Conservation (phyloP, 2,329 filamentous ascomycete species). For the Thielaviopsis cerberus region DNA sequence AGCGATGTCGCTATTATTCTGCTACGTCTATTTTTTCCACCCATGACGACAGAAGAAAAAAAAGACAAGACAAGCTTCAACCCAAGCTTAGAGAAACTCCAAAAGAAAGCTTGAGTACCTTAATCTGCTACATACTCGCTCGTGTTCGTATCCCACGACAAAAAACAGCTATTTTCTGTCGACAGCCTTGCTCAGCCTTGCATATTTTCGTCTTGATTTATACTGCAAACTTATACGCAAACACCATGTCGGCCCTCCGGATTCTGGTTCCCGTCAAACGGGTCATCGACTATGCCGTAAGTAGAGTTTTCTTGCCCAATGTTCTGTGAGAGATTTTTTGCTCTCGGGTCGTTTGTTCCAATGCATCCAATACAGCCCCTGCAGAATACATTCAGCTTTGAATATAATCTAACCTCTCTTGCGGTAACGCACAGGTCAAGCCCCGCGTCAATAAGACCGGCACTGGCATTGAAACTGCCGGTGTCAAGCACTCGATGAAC, state of each 20-base stretch:
- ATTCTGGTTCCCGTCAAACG: constrained; percentile 68
- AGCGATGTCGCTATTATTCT: constrained; percentile 11
- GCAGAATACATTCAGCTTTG: too few relatives aligned
- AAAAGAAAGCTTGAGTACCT: not conserved
- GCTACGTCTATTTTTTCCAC: not conserved
- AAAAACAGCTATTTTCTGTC: not conserved
- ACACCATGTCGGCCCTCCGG: constrained; percentile 42
- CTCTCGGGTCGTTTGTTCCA: too few relatives aligned
- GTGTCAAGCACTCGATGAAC: constrained; percentile 96
- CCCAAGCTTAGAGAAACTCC: too few relatives aligned
- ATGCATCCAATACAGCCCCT: too few relatives aligned
- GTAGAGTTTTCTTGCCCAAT: constrained; percentile 17
- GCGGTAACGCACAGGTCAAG: constrained; percentile 33
- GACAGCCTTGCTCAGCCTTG: constrained; percentile 4
- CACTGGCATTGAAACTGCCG: constrained; percentile 78
- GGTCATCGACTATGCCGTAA: constrained; percentile 73
- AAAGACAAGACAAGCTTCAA: too few relatives aligned
- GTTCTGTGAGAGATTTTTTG: too few relatives aligned
- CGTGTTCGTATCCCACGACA: not conserved
- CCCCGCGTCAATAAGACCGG: constrained; percentile 51
- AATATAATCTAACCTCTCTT: not conserved
- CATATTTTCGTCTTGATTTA: not conserved
- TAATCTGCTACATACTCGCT: not conserved
- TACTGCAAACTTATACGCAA: not conserved
- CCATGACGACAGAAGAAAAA: constrained; percentile 7